Conservation (phyloP, 139 green algal species). For the Desmodesmus armatus region DNA sequence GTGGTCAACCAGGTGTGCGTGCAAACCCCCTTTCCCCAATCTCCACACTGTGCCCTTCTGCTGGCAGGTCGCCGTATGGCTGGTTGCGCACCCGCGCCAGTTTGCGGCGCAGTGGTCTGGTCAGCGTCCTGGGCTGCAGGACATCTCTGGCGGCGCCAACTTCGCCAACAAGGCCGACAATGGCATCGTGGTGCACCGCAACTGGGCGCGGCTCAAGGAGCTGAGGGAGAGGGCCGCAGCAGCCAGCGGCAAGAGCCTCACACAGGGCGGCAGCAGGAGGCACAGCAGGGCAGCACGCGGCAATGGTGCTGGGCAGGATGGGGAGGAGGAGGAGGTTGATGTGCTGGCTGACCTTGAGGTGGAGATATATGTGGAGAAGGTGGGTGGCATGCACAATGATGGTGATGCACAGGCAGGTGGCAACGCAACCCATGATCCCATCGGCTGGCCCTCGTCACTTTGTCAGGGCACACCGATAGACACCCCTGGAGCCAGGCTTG, state of each 20-base stretch:
- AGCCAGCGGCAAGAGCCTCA: not conserved
- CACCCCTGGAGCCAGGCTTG: too few relatives aligned
- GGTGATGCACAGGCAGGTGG: too few relatives aligned
- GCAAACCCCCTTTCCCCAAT: not conserved
- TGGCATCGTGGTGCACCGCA: slow-evolving; percentile 92
- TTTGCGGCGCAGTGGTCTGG: slow-evolving; percentile 77
- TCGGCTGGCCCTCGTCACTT: too few relatives aligned
- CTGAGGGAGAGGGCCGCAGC: slow-evolving; percentile 9
- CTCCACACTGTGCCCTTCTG: too few relatives aligned
- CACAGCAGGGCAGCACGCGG: not conserved
- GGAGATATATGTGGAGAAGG: slow-evolving; percentile 37
- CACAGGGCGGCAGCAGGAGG: not conserved
- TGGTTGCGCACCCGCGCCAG: slow-evolving; percentile 94
- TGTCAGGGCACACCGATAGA: too few relatives aligned
- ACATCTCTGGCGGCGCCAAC: slow-evolving; percentile 95
- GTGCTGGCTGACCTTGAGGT: slow-evolving; percentile 47
- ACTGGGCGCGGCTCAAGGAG: slow-evolving; percentile 42
- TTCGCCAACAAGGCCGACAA: slow-evolving; percentile 99
- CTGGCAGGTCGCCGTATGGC: slow-evolving; percentile 97
- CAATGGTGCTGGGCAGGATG: not conserved
- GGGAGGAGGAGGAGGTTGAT: not conserved
- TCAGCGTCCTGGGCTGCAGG: slow-evolving; percentile 94
- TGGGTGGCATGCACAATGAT: too few relatives aligned
- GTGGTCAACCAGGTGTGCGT: not conserved
- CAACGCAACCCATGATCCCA: too few relatives aligned